phyloP scores from a whole-genome alignment of 2,329 filamentous ascomycete genomes.

The Stemphylium lycopersici region DNA sequence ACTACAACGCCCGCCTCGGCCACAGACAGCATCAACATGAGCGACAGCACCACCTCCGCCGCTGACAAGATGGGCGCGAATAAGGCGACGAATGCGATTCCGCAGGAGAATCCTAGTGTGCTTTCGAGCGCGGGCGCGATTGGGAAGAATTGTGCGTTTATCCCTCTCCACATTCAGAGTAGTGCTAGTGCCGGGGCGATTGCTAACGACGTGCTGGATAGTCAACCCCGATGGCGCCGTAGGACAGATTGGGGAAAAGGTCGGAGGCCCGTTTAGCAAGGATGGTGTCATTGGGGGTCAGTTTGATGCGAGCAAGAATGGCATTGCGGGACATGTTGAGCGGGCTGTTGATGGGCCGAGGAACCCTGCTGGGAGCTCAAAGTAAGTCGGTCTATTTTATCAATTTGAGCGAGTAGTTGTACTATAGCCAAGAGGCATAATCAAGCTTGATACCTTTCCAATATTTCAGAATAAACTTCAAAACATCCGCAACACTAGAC shows the following conservation, averaged over 20 bases:
- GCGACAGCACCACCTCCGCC: slow-evolving; percentile 26
- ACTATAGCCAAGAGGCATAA: slow-evolving; percentile 13
- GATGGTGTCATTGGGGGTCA: slow-evolving; percentile 62
- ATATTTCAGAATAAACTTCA: no score
- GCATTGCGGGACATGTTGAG: slow-evolving; percentile 62
- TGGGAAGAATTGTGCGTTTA: slow-evolving; percentile 56
- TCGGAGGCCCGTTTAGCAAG: slow-evolving; percentile 54
- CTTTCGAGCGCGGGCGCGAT: slow-evolving; percentile 60
- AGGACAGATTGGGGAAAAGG: slow-evolving; percentile 58
- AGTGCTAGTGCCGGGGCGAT: no score
- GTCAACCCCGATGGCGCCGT: slow-evolving; percentile 57
- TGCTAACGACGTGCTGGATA: no score
- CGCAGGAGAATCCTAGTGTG: slow-evolving; percentile 42
- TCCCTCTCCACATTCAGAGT: no score
- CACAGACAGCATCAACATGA: slow-evolving; percentile 16
- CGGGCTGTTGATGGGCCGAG: slow-evolving; percentile 51
- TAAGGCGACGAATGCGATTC: slow-evolving; percentile 40
- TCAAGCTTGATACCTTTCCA: no score
- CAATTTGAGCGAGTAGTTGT: neutral
- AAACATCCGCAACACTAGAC: no score
- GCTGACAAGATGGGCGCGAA: slow-evolving; percentile 39
- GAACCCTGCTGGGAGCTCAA: slow-evolving; percentile 42
- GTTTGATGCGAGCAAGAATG: slow-evolving; percentile 60
- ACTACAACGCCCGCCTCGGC: neutral
- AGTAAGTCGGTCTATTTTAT: slow-evolving; percentile 16